These are phyloP conservation scores for Fusarium brachygibbosum DNA, from an alignment of 2,329 filamentous ascomycete species.

Conservation along the genomic window DNA sequence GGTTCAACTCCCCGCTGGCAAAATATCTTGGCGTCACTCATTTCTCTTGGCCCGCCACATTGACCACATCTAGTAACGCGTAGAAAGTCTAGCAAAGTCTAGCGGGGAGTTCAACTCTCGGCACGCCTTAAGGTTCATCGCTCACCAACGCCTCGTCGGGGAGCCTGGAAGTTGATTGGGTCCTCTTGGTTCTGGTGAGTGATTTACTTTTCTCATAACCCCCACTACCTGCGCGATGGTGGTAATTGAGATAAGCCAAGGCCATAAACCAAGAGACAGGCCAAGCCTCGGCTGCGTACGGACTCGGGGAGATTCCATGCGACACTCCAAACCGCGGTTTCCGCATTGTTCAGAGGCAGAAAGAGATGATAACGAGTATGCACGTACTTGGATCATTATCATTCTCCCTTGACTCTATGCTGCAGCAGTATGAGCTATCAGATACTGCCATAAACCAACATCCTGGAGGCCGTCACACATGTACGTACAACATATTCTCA, in stretches of 20 bases:
- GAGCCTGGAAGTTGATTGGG: conserved; percentile 11
- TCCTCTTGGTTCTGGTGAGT: conserved; percentile 25
- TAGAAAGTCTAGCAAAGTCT: background rate
- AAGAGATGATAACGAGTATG: background rate
- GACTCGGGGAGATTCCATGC: background rate
- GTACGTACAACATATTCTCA: background rate
- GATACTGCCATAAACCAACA: background rate
- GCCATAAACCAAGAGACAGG: background rate
- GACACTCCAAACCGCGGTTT: background rate
- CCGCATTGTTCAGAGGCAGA: background rate
- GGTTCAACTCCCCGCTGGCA: conserved; percentile 8
- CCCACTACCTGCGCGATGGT: conserved; percentile 25
- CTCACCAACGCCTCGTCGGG: conserved; percentile 31
- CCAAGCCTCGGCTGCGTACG: background rate
- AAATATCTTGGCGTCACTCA: background rate
- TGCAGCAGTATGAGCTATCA: background rate
- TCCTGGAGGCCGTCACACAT: background rate
- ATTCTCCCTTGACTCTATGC: no score
- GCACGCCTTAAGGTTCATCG: background rate
- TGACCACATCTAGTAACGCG: conserved; percentile 1
- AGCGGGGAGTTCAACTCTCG: conserved; percentile 42
- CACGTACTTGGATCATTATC: background rate
- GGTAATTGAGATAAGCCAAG: conserved; percentile 31
- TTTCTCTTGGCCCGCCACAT: conserved; percentile 21
- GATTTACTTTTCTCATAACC: conserved; percentile 35